Conservation (phyloP, 2,329 filamentous ascomycete species). For the Fusarium nanum region DNA sequence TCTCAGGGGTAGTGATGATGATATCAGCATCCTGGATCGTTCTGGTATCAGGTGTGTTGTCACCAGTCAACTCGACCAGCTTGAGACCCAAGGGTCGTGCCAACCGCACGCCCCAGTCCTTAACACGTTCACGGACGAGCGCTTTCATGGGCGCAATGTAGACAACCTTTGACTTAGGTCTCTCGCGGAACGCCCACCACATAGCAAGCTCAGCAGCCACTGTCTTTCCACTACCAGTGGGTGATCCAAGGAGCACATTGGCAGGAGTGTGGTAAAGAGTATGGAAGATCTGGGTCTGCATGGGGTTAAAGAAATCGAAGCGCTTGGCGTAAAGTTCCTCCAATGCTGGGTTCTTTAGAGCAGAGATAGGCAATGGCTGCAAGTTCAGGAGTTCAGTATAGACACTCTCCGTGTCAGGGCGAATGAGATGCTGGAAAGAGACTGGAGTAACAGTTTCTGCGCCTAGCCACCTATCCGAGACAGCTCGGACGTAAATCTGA, state of each 20-base stretch:
- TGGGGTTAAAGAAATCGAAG: slow-evolving; percentile 98
- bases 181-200: slow-evolving; percentile 99
- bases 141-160: slow-evolving; percentile 99
- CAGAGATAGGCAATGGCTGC: slow-evolving; percentile 87
- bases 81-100: slow-evolving; percentile 86
- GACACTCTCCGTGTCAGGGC: slow-evolving; percentile 95
- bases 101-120: slow-evolving; percentile 90
- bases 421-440: slow-evolving; percentile 97
- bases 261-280: slow-evolving; percentile 91
- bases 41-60: slow-evolving; percentile 96
- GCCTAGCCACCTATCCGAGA: slow-evolving; percentile 96
- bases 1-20: slow-evolving; percentile 99
- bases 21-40: slow-evolving; percentile 97
- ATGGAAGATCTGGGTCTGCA: slow-evolving; percentile 99
- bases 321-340: slow-evolving; percentile 90
- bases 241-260: slow-evolving; percentile 94
- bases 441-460: slow-evolving; percentile 95
- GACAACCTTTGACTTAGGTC: slow-evolving; percentile 94
- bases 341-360: slow-evolving; percentile 85
- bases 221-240: slow-evolving; percentile 97
- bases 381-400: slow-evolving; percentile 95
- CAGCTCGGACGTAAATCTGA: slow-evolving; percentile 94
- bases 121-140: slow-evolving; percentile 92
- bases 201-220: slow-evolving; percentile 95
- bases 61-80: slow-evolving; percentile 92